Base-by-base conservation (phyloP, 495 filamentous ascomycete genomes). In the Staphylotrichum longicolle region DNA sequence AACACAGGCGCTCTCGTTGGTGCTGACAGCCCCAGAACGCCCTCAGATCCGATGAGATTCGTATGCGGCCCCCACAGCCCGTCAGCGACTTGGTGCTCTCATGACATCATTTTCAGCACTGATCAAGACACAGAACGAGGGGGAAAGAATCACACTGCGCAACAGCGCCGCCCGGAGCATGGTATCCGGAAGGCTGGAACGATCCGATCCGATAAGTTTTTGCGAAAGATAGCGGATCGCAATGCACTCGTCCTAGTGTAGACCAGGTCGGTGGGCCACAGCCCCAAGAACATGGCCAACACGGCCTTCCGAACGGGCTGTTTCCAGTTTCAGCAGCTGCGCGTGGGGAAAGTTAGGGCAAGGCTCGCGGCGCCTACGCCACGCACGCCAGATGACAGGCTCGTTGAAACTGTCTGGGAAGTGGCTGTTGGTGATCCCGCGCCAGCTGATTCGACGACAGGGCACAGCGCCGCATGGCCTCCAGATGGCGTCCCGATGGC, bases 381-480 rank as follows among this genome's bases (percentile, higher is more conserved):
- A 42, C 58, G 32, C 30, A 49, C 40, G 12, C 0, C 54, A 50
- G 50, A 60, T 32, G 41, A 14, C 41, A 3, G 6, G 8, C 39
- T 12, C 49, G 8, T 47, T 37, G 35, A 46, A 45, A 37, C 40
- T 5, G 57, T 60, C 15, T 34, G 57, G 42, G 60, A 45, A 51
- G 46, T 39, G 52, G 8, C 3, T 8, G 60, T 62, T 62, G 60
- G 60, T n/a, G 8, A 33, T 44, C 42, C 33, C 8, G 39, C 42
- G 53, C 11, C 52, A 55, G 34, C 53, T 51, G 44, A 62, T 60
- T 60, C 57, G 57, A 51, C 14, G 50, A 20, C 14, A 46, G 11
- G 8, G 11, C 37, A 39, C n/a, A 12, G 54, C 54, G 60, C 60
- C 60, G 47, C 60, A 62, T 56, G 51, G 60, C 46, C 60, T 47